phyloP scores from a whole-genome alignment of 2,329 filamentous ascomycete species.

The Endocalyx cinctus region DNA sequence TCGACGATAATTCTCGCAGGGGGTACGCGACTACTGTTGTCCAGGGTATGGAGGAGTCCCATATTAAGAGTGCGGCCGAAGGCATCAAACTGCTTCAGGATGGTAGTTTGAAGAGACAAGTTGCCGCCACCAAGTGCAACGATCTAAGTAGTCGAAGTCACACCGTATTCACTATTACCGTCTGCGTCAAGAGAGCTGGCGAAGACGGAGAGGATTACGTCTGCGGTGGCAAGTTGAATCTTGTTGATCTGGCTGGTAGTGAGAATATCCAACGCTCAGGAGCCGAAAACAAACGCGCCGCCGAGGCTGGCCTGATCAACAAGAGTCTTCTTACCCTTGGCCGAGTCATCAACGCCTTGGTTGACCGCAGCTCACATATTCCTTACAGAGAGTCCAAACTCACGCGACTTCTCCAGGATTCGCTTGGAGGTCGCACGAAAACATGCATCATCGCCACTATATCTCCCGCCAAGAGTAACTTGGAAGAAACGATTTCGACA shows the following conservation, averaged over 20 bases:
- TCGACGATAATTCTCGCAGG: constrained; percentile 81
- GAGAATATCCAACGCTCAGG: constrained; percentile 97
- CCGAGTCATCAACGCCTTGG: constrained; percentile 93
- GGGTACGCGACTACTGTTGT: constrained; percentile 83
- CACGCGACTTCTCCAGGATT: constrained; percentile 91
- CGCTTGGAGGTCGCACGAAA: constrained; percentile 89
- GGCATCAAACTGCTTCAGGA: constrained; percentile 85
- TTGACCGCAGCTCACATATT: constrained; percentile 85
- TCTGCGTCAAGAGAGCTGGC: constrained; percentile 75
- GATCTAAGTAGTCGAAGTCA: constrained; percentile 96
- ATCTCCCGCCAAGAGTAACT: constrained; percentile 88
- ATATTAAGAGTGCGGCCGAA: constrained; percentile 78
- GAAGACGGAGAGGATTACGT: constrained; percentile 87
- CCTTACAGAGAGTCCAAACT: constrained; percentile 93
- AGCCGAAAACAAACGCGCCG: constrained; percentile 94
- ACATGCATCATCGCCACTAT: constrained; percentile 98
- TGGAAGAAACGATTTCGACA: constrained; percentile 97
- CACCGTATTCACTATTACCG: constrained; percentile 94
- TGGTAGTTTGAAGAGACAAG: constrained; percentile 89
- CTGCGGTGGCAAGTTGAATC: constrained; percentile 86
- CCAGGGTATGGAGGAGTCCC: constrained; percentile 95
- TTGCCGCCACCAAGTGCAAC: constrained; percentile 99
- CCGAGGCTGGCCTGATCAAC: constrained; percentile 95
- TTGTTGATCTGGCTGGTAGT: constrained; percentile 94
- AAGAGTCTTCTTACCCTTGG: constrained; percentile 94